A percentile compares a stretch with the other conserved stretches of the same genome.
Conservation (phyloP, 176 grass and related monocot genomes). For the maize (Zea mays) region DNA sequence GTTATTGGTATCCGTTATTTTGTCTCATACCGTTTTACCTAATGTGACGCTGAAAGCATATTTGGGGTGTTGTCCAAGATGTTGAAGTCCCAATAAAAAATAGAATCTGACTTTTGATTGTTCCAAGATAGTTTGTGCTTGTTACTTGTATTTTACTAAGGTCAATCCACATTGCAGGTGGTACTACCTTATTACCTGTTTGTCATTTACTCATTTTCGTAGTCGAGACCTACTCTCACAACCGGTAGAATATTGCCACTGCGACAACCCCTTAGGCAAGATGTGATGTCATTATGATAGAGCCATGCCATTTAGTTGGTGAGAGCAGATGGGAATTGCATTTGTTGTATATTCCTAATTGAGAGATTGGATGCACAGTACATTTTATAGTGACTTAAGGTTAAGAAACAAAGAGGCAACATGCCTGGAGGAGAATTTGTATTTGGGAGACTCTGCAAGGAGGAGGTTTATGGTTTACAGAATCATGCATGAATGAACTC, state of each 20-base stretch:
- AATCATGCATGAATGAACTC: neutral
- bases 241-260: neutral
- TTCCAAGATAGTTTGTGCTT: conserved; percentile 9
- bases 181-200: conserved; percentile 8
- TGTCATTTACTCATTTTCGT: neutral
- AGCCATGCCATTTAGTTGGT: neutral
- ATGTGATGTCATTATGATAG: neutral
- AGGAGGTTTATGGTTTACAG: neutral
- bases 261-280: neutral
- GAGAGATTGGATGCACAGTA: neutral
- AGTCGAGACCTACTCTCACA: neutral
- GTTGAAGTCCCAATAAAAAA: neutral
- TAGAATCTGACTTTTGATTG: neutral
- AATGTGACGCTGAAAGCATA: conserved; percentile 23
- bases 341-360: neutral
- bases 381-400: neutral
- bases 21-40: neutral
- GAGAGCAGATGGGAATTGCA: neutral
- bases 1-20: conserved; percentile 28
- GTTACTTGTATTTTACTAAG: neutral
- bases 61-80: conserved; percentile 3
- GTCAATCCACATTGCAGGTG: neutral
- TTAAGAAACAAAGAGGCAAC: neutral
- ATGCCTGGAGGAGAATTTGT: neutral
- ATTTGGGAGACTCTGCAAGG: neutral